Base-by-base conservation (phyloP, 179 eudicot genomes). In the Camellia oleifera region DNA sequence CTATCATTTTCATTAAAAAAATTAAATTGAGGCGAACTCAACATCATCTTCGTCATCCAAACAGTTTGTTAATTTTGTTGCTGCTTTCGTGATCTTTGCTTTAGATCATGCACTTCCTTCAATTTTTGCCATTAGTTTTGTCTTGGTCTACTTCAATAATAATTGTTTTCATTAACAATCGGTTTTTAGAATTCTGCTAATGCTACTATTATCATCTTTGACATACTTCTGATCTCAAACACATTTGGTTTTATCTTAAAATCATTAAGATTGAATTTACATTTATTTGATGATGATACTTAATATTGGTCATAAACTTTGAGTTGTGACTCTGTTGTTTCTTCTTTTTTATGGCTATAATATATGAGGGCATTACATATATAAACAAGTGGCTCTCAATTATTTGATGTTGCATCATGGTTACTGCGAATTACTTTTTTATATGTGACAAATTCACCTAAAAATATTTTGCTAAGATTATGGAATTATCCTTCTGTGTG, bases 31-130 rank as follows among this genome's bases (percentile, higher is more conserved):
- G 26, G 79, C 40, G 13, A 54, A 74, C 78, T 6, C 0, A 54
- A 15, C 78, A 63, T 64, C 62, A 26, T 66, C 26, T 40, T 77
- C 18, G 62, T 65, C 72, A 64, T 76, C 46, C 32, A 17, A 44
- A 60, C 42, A 44, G 6, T 45, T n/a, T 2, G 58, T 40, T 6
- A 72, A 7, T 32, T 52, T 42, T 40, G 50, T 56, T 40, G 65
- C 40, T 74, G 77, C 52, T 40, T 4, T 14, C 18, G 63, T 72
- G 10, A 13, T 66, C 4, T 42, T 66, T 66, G 11, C 70, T 23
- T 3, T 2, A 15, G 58, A 56, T 73, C 48, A 32, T 32, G 40
- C 42, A 68, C 26, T 68, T 32, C 46, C 50, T 11, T 68, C 2
- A 12, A 14, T 32, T 68, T 0, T 4, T 4, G 69, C 44, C 69